A percentile compares a stretch with the other conserved stretches of the same genome.
These are phyloP conservation scores for Melastoma candidum DNA, from an alignment of 441 rosid species.

Conservation along the genomic window DNA sequence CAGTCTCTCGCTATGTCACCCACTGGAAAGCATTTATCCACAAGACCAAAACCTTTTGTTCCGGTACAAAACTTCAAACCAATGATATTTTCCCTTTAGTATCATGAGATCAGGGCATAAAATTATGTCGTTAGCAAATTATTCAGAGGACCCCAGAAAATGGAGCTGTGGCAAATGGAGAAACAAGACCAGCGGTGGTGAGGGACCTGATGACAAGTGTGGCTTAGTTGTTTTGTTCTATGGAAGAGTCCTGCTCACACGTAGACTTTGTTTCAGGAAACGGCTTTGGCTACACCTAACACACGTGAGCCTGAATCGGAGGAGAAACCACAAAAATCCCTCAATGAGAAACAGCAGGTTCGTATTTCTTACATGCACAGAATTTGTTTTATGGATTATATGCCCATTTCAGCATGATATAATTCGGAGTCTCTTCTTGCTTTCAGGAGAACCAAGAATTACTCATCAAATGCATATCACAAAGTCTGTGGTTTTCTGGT, in stretches of 20 bases:
- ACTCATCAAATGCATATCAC: constrained; percentile 81
- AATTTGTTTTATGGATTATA: constrained; percentile 12
- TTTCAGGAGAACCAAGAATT: constrained; percentile 96
- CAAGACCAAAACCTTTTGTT: constrained; percentile 58
- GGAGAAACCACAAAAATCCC: constrained; percentile 93
- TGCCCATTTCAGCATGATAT: no score
- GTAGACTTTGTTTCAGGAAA: constrained; percentile 37
- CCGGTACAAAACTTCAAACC: constrained; percentile 37
- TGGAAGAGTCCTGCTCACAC: constrained; percentile 10
- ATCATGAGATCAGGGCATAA: no score
- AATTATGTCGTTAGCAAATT: constrained; percentile 16
- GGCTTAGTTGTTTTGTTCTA: constrained; percentile 1
- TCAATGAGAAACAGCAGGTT: constrained; percentile 99
- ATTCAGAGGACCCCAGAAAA: constrained; percentile 88
- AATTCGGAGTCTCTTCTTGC: constrained; percentile 5
- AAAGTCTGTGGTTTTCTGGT: constrained; percentile 88
- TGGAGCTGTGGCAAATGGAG: constrained; percentile 69
- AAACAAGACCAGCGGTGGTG: constrained; percentile 53
- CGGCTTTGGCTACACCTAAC: constrained; percentile 38
- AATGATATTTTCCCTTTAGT: no score
- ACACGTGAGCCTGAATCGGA: constrained; percentile 86
- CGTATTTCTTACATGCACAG: constrained; percentile 7
- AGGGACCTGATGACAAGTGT: constrained; percentile 17
- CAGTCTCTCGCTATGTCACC: constrained; percentile 96
- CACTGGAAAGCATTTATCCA: constrained; percentile 70